Evolutionary conservation across 495 filamentous ascomycete species (phyloP).

Genomic region (Tuber indicum): DNA sequence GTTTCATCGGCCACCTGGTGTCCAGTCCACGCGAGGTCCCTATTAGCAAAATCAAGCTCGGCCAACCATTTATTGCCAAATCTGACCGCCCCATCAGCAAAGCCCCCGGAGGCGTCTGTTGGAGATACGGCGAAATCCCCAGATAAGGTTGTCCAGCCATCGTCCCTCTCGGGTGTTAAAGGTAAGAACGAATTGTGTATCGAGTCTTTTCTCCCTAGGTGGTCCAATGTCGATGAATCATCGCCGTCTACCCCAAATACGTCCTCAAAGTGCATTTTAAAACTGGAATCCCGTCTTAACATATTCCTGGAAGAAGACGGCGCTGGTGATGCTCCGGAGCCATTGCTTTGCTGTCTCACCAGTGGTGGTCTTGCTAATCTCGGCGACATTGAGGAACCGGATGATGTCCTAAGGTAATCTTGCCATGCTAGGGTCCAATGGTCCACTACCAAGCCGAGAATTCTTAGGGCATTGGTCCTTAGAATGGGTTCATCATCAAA

Average conservation of each 20-base stretch:
- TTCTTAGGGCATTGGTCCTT: constrained; percentile 29
- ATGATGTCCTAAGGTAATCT: constrained; percentile 27
- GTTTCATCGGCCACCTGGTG: constrained; percentile 30
- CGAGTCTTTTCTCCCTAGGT: neutral
- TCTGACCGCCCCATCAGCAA: constrained; percentile 24
- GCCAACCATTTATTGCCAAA: constrained; percentile 32
- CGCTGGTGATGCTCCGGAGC: constrained; percentile 29
- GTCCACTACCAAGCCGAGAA: constrained; percentile 30
- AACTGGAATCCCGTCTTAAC: constrained; percentile 33
- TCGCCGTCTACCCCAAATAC: constrained; percentile 32
- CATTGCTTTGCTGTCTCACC: constrained; percentile 31
- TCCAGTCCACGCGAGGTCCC: constrained; percentile 32
- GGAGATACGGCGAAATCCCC: constrained; percentile 29
- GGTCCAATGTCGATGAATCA: constrained; percentile 22
- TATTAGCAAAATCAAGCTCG: constrained; percentile 22
- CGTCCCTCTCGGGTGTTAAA: constrained; percentile 30
- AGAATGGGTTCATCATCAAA: constrained; percentile 29
- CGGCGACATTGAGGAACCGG: constrained; percentile 28
- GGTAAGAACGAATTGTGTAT: constrained; percentile 23
- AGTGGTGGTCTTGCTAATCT: constrained; percentile 27
- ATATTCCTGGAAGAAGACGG: constrained; percentile 16
- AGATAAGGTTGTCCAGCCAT: constrained; percentile 27
- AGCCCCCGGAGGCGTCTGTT: constrained; percentile 22
- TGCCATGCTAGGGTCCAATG: constrained; percentile 32
- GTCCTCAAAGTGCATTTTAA: constrained; percentile 38